Percentiles rank a stretch among this genome's conserved stretches.
phyloP scores from a whole-genome alignment of 257 asterid species.

The Capsicum rhomboideum region DNA sequence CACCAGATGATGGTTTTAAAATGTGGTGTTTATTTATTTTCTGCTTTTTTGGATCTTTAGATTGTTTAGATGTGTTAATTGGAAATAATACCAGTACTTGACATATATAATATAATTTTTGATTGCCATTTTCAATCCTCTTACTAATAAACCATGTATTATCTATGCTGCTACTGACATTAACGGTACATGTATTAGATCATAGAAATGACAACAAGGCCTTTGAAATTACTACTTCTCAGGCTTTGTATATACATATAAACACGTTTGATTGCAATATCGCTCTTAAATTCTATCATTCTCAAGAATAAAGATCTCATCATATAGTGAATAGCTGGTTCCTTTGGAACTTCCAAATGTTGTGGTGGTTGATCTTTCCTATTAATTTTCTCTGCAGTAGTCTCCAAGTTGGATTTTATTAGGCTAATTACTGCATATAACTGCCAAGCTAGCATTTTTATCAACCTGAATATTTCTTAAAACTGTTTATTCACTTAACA shows the following conservation, averaged over 20 bases:
- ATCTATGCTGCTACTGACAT: not conserved
- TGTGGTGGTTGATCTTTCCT: not conserved
- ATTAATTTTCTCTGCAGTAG: not conserved
- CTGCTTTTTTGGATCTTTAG: not conserved
- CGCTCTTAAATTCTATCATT: not conserved
- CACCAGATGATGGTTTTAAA: not conserved
- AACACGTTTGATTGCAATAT: not conserved
- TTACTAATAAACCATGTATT: not conserved
- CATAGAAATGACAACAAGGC: not conserved
- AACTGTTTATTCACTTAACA: conserved; percentile 20
- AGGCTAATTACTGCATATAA: not conserved
- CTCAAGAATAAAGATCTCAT: not conserved
- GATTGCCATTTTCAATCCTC: not conserved
- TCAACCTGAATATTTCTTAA: not conserved
- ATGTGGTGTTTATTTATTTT: not conserved
- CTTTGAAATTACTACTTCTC: not conserved
- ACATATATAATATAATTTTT: not conserved
- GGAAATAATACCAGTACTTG: not conserved
- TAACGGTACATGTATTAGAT: not conserved
- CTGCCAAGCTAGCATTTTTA: not conserved
- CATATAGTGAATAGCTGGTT: not conserved
- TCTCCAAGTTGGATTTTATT: not conserved
- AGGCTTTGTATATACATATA: not conserved
- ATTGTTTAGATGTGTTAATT: not conserved
- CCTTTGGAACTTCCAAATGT: not conserved